Evolutionary conservation across 257 asterid species (phyloP).

Genomic region (Solanum rostratum): DNA sequence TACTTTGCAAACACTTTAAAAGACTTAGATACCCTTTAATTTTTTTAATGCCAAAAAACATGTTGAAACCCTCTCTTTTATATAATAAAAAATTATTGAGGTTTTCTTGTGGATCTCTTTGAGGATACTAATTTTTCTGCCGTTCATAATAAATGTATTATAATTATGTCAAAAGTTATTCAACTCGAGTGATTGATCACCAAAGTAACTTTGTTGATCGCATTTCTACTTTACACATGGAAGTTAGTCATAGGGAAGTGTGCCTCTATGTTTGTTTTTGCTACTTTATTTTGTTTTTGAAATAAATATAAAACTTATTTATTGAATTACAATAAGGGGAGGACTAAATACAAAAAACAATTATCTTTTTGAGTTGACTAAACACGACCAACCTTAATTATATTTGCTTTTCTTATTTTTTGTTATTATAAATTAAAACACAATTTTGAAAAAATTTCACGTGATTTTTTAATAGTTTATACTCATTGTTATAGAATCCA

Average conservation of each 20-base stretch:
- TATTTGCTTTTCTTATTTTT: background rate
- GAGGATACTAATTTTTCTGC: background rate
- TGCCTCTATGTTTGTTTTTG: background rate
- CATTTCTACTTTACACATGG: background rate
- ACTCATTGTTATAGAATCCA: background rate
- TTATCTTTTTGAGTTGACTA: background rate
- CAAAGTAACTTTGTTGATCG: too few species aligned
- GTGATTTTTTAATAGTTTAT: background rate
- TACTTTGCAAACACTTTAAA: too few species aligned
- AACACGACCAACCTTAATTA: background rate
- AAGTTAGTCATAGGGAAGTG: background rate
- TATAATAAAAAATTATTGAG: background rate
- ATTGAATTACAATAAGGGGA: background rate
- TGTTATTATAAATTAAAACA: background rate
- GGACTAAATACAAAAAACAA: background rate
- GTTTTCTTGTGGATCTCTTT: background rate
- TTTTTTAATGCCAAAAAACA: too few species aligned
- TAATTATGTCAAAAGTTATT: background rate
- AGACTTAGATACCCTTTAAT: too few species aligned
- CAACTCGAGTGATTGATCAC: background rate
- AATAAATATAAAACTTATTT: too few species aligned
- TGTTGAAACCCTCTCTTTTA: too few species aligned
- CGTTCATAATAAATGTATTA: background rate
- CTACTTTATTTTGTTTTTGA: background rate
- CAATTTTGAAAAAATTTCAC: background rate